Conservation (phyloP, 2,329 filamentous ascomycete species). For the Raffaelea albimanens region DNA sequence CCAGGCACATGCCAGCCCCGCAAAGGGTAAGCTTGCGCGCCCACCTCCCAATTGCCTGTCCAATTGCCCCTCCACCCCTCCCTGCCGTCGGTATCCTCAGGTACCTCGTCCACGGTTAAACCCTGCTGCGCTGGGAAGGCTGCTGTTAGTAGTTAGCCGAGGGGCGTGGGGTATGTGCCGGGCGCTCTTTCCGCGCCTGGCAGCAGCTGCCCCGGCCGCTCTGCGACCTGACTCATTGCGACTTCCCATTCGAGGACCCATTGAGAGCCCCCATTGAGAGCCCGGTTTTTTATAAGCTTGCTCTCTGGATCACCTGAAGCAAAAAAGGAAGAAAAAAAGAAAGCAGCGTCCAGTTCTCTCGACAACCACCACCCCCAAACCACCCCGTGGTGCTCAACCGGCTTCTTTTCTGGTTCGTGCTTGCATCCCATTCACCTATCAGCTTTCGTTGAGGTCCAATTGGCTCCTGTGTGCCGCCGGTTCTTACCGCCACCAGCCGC, state of each 20-base stretch:
- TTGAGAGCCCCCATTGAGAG: not conserved
- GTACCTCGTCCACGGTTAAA: constrained; percentile 9
- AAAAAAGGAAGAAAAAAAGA: not conserved
- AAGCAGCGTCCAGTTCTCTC: not conserved
- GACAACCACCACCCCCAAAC: not conserved
- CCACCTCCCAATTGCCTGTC: too few species aligned
- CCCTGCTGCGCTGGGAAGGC: not conserved
- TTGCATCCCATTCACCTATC: too few species aligned
- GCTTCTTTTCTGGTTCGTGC: not conserved
- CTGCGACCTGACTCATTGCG: not conserved
- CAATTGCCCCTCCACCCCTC: constrained; percentile 1
- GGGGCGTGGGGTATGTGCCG: not conserved
- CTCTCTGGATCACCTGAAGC: not conserved
- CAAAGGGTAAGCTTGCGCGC: not conserved
- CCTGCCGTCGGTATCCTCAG: not conserved
- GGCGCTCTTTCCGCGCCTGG: not conserved
- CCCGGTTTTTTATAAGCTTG: not conserved
- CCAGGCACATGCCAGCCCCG: not conserved
- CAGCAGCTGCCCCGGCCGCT: not conserved
- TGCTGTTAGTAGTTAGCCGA: not conserved
- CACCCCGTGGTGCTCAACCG: too few species aligned
- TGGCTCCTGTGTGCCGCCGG: constrained; percentile 1
- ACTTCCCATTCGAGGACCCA: not conserved
- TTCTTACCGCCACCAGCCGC: constrained; percentile 7
- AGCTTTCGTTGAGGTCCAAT: not conserved